These are phyloP conservation scores for Boletus patriciae DNA, from an alignment of 768 basidiomycete genomes.

Conservation along the genomic window DNA sequence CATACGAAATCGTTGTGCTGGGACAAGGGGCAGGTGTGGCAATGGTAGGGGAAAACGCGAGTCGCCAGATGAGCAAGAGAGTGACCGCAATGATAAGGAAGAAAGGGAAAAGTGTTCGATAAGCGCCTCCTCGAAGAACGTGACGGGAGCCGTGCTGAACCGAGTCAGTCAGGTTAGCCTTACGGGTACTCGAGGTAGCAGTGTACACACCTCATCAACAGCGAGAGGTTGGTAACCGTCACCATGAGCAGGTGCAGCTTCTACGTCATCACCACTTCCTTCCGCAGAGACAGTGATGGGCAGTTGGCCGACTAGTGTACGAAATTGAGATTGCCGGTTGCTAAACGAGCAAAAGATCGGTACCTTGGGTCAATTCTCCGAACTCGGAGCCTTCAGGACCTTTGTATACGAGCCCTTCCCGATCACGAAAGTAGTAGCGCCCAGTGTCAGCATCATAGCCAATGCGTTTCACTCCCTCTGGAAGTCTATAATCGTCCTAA, in stretches of 20 bases:
- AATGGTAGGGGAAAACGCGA: slow-evolving; percentile 43
- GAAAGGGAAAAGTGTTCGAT: slow-evolving; percentile 68
- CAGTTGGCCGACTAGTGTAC: slow-evolving; percentile 30
- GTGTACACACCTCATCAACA: slow-evolving; percentile 44
- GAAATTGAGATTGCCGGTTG: not conserved
- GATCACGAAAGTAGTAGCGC: slow-evolving; percentile 63
- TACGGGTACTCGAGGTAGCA: not conserved
- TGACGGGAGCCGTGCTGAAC: slow-evolving; percentile 35
- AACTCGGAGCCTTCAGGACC: slow-evolving; percentile 61
- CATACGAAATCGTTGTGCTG: slow-evolving; percentile 43
- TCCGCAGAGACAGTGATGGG: slow-evolving; percentile 28
- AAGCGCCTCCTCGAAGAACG: slow-evolving; percentile 43
- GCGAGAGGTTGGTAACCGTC: slow-evolving; percentile 60
- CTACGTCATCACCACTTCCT: slow-evolving; percentile 45
- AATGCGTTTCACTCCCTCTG: slow-evolving; percentile 57
- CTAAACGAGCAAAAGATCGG: not conserved
- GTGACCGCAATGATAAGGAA: slow-evolving; percentile 66
- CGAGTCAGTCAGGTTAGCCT: slow-evolving; percentile 7
- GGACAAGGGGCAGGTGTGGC: slow-evolving; percentile 29
- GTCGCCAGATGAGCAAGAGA: slow-evolving; percentile 63
- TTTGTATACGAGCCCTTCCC: slow-evolving; percentile 54
- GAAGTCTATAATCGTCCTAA: slow-evolving; percentile 54
- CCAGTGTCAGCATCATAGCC: slow-evolving; percentile 76
- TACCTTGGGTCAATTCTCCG: slow-evolving; percentile 50
- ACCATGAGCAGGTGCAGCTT: slow-evolving; percentile 53